Conservation (phyloP, 176 grass and related monocot species). For the Cocos nucifera region DNA sequence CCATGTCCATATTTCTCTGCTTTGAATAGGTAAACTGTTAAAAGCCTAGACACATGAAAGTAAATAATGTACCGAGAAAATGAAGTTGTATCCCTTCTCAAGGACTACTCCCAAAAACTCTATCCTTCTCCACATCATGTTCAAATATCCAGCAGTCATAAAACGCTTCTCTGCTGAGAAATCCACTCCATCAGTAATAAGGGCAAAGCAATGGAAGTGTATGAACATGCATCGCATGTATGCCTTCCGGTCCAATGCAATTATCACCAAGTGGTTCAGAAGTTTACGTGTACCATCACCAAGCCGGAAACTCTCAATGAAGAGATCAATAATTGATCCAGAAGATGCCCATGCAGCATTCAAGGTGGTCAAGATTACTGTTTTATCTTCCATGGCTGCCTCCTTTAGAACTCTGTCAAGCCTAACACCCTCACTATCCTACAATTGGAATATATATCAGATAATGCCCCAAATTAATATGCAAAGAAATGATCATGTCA, state of each 20-base stretch:
- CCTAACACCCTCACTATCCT: slow-evolving; percentile 45
- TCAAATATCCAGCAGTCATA: slow-evolving; percentile 52
- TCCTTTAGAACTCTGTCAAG: slow-evolving; percentile 50
- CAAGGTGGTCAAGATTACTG: slow-evolving; percentile 53
- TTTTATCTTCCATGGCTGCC: slow-evolving; percentile 52
- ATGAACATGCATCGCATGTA: slow-evolving; percentile 45
- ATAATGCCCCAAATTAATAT: neutral
- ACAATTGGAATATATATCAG: slow-evolving; percentile 12
- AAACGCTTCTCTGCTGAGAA: slow-evolving; percentile 64
- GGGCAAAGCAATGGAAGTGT: slow-evolving; percentile 53
- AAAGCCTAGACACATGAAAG: neutral
- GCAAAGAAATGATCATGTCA: neutral
- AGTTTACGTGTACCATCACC: slow-evolving; percentile 37
- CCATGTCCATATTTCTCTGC: no score
- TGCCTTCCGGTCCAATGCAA: slow-evolving; percentile 53
- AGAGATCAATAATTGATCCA: slow-evolving; percentile 61
- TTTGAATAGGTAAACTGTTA: no score
- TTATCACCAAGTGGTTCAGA: slow-evolving; percentile 60
- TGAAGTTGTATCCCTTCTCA: slow-evolving; percentile 74
- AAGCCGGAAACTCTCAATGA: slow-evolving; percentile 57
- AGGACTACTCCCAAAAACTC: slow-evolving; percentile 64
- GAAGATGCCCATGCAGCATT: slow-evolving; percentile 61
- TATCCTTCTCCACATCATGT: slow-evolving; percentile 84
- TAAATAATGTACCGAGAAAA: slow-evolving; percentile 53
- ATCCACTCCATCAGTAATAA: slow-evolving; percentile 36